Evolutionary conservation across 2,329 filamentous ascomycete species (phyloP).

Genomic region (Cladosporium sphaerospermum): DNA sequence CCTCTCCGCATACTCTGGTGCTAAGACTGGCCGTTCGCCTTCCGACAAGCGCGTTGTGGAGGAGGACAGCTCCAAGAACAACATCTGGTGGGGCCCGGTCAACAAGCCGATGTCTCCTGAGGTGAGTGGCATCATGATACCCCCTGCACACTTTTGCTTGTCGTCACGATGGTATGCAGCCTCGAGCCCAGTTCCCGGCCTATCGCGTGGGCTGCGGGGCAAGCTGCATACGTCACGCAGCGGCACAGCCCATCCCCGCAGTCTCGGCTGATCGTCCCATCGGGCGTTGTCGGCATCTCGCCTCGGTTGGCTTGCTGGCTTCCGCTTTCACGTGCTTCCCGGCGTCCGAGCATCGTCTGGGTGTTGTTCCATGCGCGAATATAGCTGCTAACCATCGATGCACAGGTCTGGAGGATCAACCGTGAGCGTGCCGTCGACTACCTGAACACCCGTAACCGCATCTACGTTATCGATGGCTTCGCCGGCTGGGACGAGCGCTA

Average conservation of each 20-base stretch:
- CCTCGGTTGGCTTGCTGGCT: conserved; percentile 1
- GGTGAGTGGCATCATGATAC: conserved; percentile 53
- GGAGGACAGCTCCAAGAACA: conserved; percentile 79
- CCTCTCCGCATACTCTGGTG: conserved; percentile 93
- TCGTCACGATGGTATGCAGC: conserved; percentile 7
- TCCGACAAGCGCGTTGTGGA: conserved; percentile 96
- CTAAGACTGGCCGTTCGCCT: conserved; percentile 95
- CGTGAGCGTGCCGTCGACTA: conserved; percentile 98
- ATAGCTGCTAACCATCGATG: not conserved
- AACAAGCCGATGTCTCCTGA: conserved; percentile 98
- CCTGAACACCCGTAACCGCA: conserved; percentile 96
- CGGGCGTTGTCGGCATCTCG: conserved; percentile 11
- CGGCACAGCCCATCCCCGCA: conserved; percentile 1
- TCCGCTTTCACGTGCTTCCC: conserved; percentile 9
- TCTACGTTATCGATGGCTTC: conserved; percentile 96
- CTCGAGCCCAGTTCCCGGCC: not conserved
- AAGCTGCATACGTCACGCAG: conserved; percentile 12
- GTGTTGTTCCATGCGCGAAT: not conserved
- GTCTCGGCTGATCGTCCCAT: not conserved
- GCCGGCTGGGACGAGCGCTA: conserved; percentile 99
- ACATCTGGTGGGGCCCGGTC: conserved; percentile 98
- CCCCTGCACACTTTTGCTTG: not conserved
- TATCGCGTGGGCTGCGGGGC: not conserved
- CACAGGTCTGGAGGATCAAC: conserved; percentile 98
- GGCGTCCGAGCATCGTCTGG: not conserved